Evolutionary conservation across 352 stramenopile genomes (phyloP), one percentile per base, ranked within the genome.

Genomic region (Paralagenidium karlingii): DNA sequence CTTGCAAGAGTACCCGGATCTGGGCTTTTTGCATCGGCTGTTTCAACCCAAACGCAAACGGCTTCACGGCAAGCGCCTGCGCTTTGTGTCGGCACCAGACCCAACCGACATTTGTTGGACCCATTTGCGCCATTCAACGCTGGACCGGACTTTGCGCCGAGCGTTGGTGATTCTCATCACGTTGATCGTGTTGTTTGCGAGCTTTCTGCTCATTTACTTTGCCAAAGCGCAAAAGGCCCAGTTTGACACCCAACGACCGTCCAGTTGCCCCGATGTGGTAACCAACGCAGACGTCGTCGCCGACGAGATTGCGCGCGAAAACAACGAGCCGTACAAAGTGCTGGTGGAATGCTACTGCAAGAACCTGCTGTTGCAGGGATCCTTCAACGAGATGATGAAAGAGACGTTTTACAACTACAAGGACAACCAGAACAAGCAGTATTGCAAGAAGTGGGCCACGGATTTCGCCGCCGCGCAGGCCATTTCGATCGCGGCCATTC

Each of bases 61-160:
- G 0, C 51, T 90, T 5, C 59, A 70, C 16, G 70, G 66, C 51
- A 87, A 85, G 56, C 61, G 76, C 1, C 56, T 90, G 30, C 67
- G 58, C 12, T 87, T 90, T 41, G 58, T 60, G 0, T 64, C 68
- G 2, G 76, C 76, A 3, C 76, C 76, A 0, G 70, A 90, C 31
- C 76, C 76, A n/a, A 83, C 68, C 8, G 76, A 90, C 38, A 82
- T 90, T 24, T 70, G 86, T 21, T 90, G 76, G 76, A 73, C 85
- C 49, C 87, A 90, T 45, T 49, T 90, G 5, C 73, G 87, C 38
- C 54, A 84, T 28, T 43, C 76, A 10, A 77, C 64, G 49, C 38
- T 67, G 21, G 65, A 75, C 25, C 67, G 76, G 4, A 9, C 79
- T 19, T 47, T 82, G 8, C 69, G 76, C n/a, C 67, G 84, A 54